Percentiles rank a stretch among this genome's conserved stretches.
These are phyloP conservation scores for Arthroderma uncinatum DNA, from an alignment of 2,329 filamentous ascomycete genomes.

Conservation along the genomic window DNA sequence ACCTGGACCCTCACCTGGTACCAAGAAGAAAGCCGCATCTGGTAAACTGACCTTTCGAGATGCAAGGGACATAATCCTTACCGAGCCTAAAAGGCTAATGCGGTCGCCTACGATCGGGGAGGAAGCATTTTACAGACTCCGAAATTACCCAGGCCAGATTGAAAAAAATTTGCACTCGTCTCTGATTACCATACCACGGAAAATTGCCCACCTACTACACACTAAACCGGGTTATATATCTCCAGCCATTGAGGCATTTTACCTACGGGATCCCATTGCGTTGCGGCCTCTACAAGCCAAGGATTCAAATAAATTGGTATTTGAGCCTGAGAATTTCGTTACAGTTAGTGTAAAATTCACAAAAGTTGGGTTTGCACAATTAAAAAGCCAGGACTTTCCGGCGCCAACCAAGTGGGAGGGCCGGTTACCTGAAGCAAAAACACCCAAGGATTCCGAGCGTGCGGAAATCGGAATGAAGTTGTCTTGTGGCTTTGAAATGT, in stretches of 20 bases:
- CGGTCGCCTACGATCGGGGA: slow-evolving; percentile 66
- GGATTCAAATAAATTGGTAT: slow-evolving; percentile 45
- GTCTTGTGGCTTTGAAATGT: slow-evolving; percentile 81
- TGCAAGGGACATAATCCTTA: slow-evolving; percentile 51
- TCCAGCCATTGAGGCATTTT: slow-evolving; percentile 81
- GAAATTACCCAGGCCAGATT: slow-evolving; percentile 72
- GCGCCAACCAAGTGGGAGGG: slow-evolving; percentile 48
- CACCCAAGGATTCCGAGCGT: slow-evolving; percentile 38
- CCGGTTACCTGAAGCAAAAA: slow-evolving; percentile 29
- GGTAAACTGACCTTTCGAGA: slow-evolving; percentile 50
- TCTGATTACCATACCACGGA: slow-evolving; percentile 63
- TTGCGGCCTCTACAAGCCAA: slow-evolving; percentile 56
- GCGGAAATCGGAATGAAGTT: slow-evolving; percentile 77
- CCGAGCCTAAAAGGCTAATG: slow-evolving; percentile 49
- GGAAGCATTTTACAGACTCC: slow-evolving; percentile 81
- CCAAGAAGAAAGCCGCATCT: slow-evolving; percentile 24
- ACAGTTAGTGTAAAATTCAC: slow-evolving; percentile 72
- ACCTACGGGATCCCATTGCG: slow-evolving; percentile 70
- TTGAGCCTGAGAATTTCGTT: slow-evolving; percentile 69
- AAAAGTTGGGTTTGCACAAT: slow-evolving; percentile 77
- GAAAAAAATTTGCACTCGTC: slow-evolving; percentile 64
- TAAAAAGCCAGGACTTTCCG: slow-evolving; percentile 72
- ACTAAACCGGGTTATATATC: slow-evolving; percentile 64
- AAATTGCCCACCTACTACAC: slow-evolving; percentile 68
- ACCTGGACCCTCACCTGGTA: slow-evolving; percentile 34